Percentiles rank a stretch among this genome's conserved stretches.
These are phyloP conservation scores for Rhizopus delemar DNA, from an alignment of 371 early-diverging fungal species.

Conservation along the genomic window DNA sequence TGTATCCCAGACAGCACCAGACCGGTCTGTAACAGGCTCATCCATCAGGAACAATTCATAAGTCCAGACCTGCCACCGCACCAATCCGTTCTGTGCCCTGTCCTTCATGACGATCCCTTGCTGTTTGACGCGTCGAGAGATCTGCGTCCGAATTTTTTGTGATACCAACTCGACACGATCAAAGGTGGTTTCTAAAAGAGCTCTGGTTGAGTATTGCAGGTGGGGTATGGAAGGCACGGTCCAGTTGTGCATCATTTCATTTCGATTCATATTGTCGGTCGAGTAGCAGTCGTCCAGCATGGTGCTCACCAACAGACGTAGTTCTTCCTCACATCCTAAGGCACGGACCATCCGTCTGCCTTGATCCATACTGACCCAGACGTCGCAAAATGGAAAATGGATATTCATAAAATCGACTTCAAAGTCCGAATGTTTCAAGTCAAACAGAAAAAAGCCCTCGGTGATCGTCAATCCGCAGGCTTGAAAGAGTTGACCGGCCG, in stretches of 20 bases:
- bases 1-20: slow-evolving; percentile 43
- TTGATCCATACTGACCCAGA: slow-evolving; percentile 40
- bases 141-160: slow-evolving; percentile 43
- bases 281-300: slow-evolving; percentile 30
- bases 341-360: slow-evolving; percentile 38
- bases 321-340: slow-evolving; percentile 31
- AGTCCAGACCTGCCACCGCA: slow-evolving; percentile 41
- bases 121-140: slow-evolving; percentile 27
- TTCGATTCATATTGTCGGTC: slow-evolving; percentile 31
- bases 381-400: slow-evolving; percentile 45
- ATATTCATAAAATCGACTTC: slow-evolving; percentile 43
- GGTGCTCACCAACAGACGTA: slow-evolving; percentile 18
- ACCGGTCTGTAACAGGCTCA: slow-evolving; percentile 10
- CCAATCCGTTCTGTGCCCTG: slow-evolving; percentile 40
- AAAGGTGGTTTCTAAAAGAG: slow-evolving; percentile 37
- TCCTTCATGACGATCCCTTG: slow-evolving; percentile 45
- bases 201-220: slow-evolving; percentile 44
- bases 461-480: slow-evolving; percentile 45
- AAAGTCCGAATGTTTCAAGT: slow-evolving; percentile 33
- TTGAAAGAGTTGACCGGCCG: slow-evolving; percentile 46
- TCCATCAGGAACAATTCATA: slow-evolving; percentile 37
- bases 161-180: slow-evolving; percentile 12
- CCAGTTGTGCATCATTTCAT: slow-evolving; percentile 54
- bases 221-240: slow-evolving; percentile 37
- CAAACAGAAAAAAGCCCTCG: slow-evolving; percentile 47